A percentile compares a stretch with the other conserved stretches of the same genome.
These are phyloP conservation scores for Nephelium lappaceum DNA, from an alignment of 345 rosid species.

Conservation along the genomic window DNA sequence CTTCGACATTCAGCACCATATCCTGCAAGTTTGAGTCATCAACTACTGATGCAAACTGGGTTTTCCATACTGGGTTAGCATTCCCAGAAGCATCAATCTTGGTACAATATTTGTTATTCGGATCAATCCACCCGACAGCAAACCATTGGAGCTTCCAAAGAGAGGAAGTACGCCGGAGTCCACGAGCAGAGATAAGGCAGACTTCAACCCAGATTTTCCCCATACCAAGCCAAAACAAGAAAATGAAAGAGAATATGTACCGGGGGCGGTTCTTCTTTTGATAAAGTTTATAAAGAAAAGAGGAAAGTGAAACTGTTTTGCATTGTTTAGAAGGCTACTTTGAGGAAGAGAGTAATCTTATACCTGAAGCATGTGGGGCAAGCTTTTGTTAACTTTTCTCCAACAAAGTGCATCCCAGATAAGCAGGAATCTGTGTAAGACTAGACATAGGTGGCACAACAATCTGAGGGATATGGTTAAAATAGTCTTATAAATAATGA, in stretches of 20 bases:
- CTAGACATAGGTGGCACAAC: conserved; percentile 4
- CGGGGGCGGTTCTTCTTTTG: conserved; percentile 14
- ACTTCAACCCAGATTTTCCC: conserved; percentile 73
- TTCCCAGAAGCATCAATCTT: conserved; percentile 69
- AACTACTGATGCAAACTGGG: conserved; percentile 64
- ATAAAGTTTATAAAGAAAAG: conserved; percentile 17
- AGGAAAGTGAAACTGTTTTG: conserved; percentile 8
- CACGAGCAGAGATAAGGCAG: conserved; percentile 76
- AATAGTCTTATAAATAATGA: not conserved
- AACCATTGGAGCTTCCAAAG: conserved; percentile 93
- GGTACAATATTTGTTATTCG: conserved; percentile 83
- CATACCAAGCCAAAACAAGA: conserved; percentile 39
- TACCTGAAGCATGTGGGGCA: conserved; percentile 13
- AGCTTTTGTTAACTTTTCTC: conserved; percentile 24
- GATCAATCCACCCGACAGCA: conserved; percentile 92
- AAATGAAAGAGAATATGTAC: conserved; percentile 11
- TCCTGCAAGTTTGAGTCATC: conserved; percentile 55
- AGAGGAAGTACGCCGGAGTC: conserved; percentile 61
- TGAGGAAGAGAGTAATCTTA: not conserved
- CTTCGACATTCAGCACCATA: conserved; percentile 61
- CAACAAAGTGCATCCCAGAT: conserved; percentile 31
- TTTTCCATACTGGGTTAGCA: conserved; percentile 76
- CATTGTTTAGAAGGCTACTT: conserved; percentile 29
- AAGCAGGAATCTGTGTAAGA: conserved; percentile 28
- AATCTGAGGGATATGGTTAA: not conserved